A percentile compares a stretch with the other conserved stretches of the same genome.
These are phyloP conservation scores for Albatrellus ellisii DNA, from an alignment of 768 basidiomycete genomes.

Conservation along the genomic window DNA sequence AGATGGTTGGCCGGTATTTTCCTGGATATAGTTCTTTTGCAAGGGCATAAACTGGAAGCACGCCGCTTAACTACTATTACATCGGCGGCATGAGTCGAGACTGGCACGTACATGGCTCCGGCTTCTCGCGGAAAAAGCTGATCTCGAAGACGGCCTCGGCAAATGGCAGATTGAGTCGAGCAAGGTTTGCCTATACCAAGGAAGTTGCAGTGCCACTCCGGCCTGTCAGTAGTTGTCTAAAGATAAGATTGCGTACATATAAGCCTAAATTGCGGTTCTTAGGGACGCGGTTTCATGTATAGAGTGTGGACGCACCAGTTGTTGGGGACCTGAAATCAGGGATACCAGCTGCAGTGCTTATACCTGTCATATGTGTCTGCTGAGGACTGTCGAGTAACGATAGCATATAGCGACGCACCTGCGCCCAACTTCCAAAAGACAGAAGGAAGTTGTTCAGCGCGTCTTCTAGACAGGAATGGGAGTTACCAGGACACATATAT, in stretches of 20 bases:
- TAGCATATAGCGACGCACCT: slow-evolving; percentile 4
- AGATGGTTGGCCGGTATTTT: slow-evolving; percentile 72
- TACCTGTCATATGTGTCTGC: slow-evolving; percentile 27
- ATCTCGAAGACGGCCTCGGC: slow-evolving; percentile 97
- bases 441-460: neutral
- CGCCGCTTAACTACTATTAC: neutral
- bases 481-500: slow-evolving; percentile 20
- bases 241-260: slow-evolving; percentile 31
- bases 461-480: neutral
- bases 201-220: neutral
- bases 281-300: neutral
- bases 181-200: slow-evolving; percentile 52
- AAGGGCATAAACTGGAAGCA: slow-evolving; percentile 63
- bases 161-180: slow-evolving; percentile 68
- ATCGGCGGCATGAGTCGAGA: neutral
- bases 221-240: neutral
- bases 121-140: slow-evolving; percentile 67
- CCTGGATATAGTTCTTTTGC: slow-evolving; percentile 92
- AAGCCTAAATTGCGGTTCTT: slow-evolving; percentile 26
- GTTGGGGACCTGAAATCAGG: slow-evolving; percentile 84
- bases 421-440: slow-evolving; percentile 9
- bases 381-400: neutral
- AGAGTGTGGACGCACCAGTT: slow-evolving; percentile 42
- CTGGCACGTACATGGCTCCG: slow-evolving; percentile 52
- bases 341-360: slow-evolving; percentile 72